These are phyloP conservation scores for Phytophthora capsici DNA, from an alignment of 352 stramenopile genomes.

Conservation along the genomic window DNA sequence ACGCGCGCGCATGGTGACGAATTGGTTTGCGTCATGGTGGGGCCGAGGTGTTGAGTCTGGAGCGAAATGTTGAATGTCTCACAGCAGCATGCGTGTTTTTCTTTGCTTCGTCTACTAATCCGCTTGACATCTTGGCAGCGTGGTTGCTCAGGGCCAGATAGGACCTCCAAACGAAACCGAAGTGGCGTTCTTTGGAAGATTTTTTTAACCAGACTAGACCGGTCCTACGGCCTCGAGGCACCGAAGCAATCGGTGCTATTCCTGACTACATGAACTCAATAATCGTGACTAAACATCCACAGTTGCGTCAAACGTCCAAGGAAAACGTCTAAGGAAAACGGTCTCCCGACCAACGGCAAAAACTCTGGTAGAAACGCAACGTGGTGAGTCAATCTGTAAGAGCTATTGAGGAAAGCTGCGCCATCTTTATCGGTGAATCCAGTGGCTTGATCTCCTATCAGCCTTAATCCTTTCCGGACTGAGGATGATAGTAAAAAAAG, in stretches of 20 bases:
- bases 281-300: neutral
- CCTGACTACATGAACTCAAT: neutral
- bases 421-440: too few relatives aligned
- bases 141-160: slow-evolving; percentile 20
- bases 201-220: slow-evolving; percentile 12
- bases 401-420: neutral
- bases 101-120: neutral
- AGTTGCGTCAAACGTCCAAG: slow-evolving; percentile 12
- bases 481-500: neutral
- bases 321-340: too few relatives aligned
- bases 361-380: slow-evolving; percentile 9
- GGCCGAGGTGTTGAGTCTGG: slow-evolving; percentile 11
- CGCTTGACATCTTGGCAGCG: slow-evolving; percentile 11
- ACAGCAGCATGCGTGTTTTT: neutral
- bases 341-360: slow-evolving; percentile 15
- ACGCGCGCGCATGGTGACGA: slow-evolving; percentile 3
- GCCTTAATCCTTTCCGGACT: neutral
- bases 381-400: neutral
- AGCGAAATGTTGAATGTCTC: slow-evolving; percentile 18
- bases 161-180: slow-evolving; percentile 13
- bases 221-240: neutral
- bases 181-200: slow-evolving; percentile 19
- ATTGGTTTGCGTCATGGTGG: slow-evolving; percentile 16
- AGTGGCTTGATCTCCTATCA: neutral
- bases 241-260: neutral